Conservation (phyloP, 805 yeast genomes). For the Metschnikowia dekortorum region DNA sequence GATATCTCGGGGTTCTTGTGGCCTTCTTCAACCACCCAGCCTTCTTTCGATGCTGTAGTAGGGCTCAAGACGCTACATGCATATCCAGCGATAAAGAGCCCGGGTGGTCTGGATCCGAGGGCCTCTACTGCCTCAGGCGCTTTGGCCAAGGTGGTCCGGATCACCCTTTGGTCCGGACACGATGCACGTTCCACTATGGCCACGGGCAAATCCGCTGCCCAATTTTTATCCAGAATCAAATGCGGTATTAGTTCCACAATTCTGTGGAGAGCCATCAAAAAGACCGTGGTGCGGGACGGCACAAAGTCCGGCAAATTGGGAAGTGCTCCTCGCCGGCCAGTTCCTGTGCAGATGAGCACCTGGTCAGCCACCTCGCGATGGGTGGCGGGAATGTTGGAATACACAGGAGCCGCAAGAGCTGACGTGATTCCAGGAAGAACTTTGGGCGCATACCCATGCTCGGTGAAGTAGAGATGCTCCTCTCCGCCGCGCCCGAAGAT, state of each 20-base stretch:
- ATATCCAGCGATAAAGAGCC: conserved; percentile 75
- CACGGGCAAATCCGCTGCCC: conserved; percentile 73
- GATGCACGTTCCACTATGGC: conserved; percentile 88
- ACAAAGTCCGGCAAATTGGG: conserved; percentile 77
- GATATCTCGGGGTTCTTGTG: conserved; percentile 11
- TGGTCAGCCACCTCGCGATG: conserved; percentile 92
- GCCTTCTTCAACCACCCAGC: conserved; percentile 50
- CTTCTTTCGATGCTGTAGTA: conserved; percentile 7
- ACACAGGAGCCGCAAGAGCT: conserved; percentile 82
- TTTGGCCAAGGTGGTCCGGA: conserved; percentile 64
- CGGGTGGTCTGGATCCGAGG: conserved; percentile 89
- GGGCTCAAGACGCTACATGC: conserved; percentile 57
- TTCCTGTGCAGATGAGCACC: conserved; percentile 89
- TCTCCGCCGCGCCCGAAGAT: conserved; percentile 97
- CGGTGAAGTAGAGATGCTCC: conserved; percentile 65
- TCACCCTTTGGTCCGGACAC: conserved; percentile 86
- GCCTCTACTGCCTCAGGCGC: conserved; percentile 70
- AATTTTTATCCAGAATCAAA: conserved; percentile 41
- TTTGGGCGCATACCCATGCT: conserved; percentile 63
- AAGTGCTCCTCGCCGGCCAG: conserved; percentile 80
- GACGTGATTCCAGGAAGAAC: conserved; percentile 89
- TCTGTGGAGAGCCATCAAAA: conserved; percentile 86
- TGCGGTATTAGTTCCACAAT: conserved; percentile 51
- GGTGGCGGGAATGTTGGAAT: conserved; percentile 82
- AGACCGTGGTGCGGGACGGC: conserved; percentile 71